Percentiles rank a stretch among this genome's conserved stretches.
Evolutionary conservation across 257 asterid genomes (phyloP).

Genomic region (Solanum chaucha): DNA sequence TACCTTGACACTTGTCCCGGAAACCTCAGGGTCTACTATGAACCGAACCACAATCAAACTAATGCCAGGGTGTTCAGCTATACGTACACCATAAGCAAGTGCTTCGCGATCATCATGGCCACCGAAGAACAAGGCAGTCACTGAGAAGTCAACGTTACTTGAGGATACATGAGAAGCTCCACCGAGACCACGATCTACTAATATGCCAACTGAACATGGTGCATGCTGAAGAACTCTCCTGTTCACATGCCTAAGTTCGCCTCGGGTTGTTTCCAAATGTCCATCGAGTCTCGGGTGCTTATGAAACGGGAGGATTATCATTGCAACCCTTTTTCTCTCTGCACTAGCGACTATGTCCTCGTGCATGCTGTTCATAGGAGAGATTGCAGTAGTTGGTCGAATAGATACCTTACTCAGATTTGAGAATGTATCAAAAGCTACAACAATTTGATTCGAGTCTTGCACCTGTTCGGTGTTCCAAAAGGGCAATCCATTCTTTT

Average conservation of each 20-base stretch:
- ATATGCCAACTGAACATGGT: conserved; percentile 41
- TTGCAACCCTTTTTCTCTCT: conserved; percentile 28
- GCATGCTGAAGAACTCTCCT: conserved; percentile 31
- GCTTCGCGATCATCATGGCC: conserved; percentile 54
- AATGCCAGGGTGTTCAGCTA: conserved; percentile 57
- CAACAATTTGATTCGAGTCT: conserved; percentile 31
- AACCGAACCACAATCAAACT: conserved; percentile 20
- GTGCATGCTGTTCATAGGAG: conserved; percentile 39
- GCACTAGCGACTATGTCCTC: conserved; percentile 38
- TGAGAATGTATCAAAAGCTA: conserved; percentile 45
- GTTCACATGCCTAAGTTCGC: conserved; percentile 30
- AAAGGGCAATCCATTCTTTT: conserved; percentile 32
- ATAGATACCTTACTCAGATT: conserved; percentile 36
- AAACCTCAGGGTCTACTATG: conserved; percentile 8
- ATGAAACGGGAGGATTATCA: conserved; percentile 40
- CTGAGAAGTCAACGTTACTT: conserved; percentile 27
- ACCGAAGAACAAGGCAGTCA: conserved; percentile 40
- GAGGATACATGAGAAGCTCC: conserved; percentile 40
- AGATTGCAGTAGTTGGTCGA: conserved; percentile 39
- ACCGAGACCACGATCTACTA: conserved; percentile 54
- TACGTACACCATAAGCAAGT: conserved; percentile 35
- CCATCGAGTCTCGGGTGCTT: conserved; percentile 44
- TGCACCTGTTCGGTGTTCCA: conserved; percentile 24
- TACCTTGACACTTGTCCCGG: conserved; percentile 7
- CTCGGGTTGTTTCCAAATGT: conserved; percentile 35